phyloP scores from a whole-genome alignment of 2,329 filamentous ascomycete genomes.

The Gyromitra esculenta region DNA sequence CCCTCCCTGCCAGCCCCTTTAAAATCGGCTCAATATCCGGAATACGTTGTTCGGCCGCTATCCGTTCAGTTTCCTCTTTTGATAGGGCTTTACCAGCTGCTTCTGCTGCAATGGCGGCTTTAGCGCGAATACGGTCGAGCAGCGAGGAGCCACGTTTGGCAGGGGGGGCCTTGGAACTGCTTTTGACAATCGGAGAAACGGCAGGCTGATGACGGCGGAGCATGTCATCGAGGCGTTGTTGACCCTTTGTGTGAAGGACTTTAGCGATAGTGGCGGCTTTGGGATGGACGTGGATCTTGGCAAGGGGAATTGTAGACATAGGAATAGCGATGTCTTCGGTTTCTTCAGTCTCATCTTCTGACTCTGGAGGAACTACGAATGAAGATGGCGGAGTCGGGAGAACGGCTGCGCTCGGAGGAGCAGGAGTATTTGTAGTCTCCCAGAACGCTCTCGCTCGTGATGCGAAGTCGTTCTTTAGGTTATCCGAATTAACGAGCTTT shows the following conservation, averaged over 20 bases:
- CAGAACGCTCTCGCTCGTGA: conserved; percentile 20
- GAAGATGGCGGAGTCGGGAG: conserved; percentile 46
- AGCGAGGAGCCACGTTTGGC: conserved; percentile 59
- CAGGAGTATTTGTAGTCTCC: conserved; percentile 16
- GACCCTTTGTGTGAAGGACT: conserved; percentile 44
- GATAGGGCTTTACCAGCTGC: conserved; percentile 61
- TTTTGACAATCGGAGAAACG: conserved; percentile 21
- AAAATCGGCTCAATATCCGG: conserved; percentile 53
- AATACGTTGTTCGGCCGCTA: conserved; percentile 59
- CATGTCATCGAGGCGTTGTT: conserved; percentile 41
- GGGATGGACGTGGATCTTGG: conserved; percentile 36
- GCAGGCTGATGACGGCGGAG: conserved; percentile 35
- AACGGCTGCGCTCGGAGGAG: conserved; percentile 14
- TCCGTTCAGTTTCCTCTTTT: conserved; percentile 62
- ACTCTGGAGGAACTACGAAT: conserved; percentile 15
- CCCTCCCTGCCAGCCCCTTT: conserved; percentile 44
- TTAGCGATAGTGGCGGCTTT: conserved; percentile 47
- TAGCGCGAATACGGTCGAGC: conserved; percentile 66
- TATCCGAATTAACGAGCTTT: conserved; percentile 48
- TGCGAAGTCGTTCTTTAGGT: conserved; percentile 45
- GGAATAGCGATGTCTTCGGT: not conserved
- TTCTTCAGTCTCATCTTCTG: conserved; percentile 1
- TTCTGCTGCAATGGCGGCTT: conserved; percentile 61
- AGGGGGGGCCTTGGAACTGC: conserved; percentile 9
- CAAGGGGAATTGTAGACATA: conserved; percentile 36